A percentile compares a stretch with the other conserved stretches of the same genome.
Evolutionary conservation across 129 eudicot species (phyloP).

Genomic region (Mikania micrantha): DNA sequence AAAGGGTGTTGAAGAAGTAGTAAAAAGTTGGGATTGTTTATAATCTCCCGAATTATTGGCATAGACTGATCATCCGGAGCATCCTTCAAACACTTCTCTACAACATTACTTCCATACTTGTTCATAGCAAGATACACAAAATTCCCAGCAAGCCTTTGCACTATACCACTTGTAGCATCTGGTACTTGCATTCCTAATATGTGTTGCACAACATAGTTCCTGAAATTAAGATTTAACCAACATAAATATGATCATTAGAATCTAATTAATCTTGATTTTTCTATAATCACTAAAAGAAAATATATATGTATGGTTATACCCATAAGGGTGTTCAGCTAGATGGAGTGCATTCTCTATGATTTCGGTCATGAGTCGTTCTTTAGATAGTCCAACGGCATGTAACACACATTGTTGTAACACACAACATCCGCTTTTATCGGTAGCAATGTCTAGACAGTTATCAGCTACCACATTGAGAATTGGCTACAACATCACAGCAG

Average conservation of each 20-base stretch:
- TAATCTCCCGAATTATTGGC: conserved; percentile 38
- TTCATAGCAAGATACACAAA: conserved; percentile 43
- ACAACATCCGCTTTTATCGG: conserved; percentile 48
- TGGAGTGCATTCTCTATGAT: conserved; percentile 33
- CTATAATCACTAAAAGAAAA: neutral
- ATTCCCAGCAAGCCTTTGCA: conserved; percentile 37
- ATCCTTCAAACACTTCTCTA: conserved; percentile 58
- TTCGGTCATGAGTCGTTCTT: conserved; percentile 22
- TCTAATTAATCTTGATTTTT: neutral
- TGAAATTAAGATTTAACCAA: too few relatives aligned
- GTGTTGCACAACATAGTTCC: conserved; percentile 82
- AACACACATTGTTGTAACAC: conserved; percentile 39
- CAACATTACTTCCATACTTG: conserved; percentile 71
- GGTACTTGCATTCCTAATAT: conserved; percentile 33
- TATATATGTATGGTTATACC: conserved; percentile 14
- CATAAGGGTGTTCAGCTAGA: conserved; percentile 43
- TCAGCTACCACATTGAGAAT: conserved; percentile 41
- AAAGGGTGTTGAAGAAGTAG: conserved; percentile 45
- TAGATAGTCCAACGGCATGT: conserved; percentile 14
- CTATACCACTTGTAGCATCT: conserved; percentile 18
- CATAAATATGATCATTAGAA: neutral
- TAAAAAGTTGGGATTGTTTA: conserved; percentile 34
- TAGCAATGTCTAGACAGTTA: conserved; percentile 41
- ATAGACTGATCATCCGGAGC: conserved; percentile 19
- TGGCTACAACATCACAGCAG: conserved; percentile 22